Conservation (phyloP, 768 basidiomycete species). For the Heimioporus sp. region DNA sequence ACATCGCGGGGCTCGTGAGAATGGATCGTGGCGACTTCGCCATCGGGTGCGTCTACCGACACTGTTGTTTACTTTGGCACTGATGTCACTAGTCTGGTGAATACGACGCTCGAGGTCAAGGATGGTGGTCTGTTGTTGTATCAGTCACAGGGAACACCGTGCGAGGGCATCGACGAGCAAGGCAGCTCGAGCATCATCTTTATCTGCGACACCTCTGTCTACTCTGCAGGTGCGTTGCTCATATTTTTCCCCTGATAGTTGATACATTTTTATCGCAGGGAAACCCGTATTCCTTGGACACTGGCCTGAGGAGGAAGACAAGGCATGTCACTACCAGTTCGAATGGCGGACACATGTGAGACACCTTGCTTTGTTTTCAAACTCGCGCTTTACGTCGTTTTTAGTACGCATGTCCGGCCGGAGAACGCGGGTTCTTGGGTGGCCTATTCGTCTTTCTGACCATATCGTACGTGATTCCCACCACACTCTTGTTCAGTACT, state of each 20-base stretch:
- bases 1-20: conserved; percentile 63
- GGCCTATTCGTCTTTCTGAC: conserved; percentile 55
- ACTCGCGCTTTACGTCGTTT: neutral
- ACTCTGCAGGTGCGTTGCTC: conserved; percentile 41
- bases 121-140: conserved; percentile 54
- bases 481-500: neutral
- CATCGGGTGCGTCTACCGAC: conserved; percentile 51
- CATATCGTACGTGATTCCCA: conserved; percentile 47
- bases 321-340: conserved; percentile 73
- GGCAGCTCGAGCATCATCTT: conserved; percentile 75
- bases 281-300: conserved; percentile 59
- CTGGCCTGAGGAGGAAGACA: conserved; percentile 57
- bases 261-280: conserved; percentile 28
- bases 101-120: conserved; percentile 59
- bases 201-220: conserved; percentile 68
- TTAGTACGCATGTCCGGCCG: conserved; percentile 72
- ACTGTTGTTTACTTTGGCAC: too few relatives aligned
- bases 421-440: conserved; percentile 48
- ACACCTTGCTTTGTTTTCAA: neutral
- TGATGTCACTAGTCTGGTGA: conserved; percentile 32
- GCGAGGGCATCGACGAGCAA: conserved; percentile 44
- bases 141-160: conserved; percentile 63
- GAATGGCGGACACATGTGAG: conserved; percentile 84
- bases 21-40: conserved; percentile 66
- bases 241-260: neutral